Base-by-base conservation (phyloP, 176 grass and related monocot species). In the Phyllostachys edulis region DNA sequence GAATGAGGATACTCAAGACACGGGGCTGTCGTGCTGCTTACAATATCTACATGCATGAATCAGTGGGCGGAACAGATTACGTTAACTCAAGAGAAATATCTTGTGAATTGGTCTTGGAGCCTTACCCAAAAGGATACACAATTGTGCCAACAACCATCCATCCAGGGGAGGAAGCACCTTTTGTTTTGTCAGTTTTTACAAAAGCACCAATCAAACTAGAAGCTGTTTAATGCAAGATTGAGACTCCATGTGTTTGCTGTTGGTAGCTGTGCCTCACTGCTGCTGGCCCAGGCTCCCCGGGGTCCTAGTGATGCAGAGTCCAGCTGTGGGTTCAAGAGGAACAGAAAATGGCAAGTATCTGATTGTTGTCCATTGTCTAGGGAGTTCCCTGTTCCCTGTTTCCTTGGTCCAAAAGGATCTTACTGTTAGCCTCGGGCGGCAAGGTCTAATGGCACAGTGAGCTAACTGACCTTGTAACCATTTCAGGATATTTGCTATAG, bases 1-100 rank as follows among this genome's bases (percentile, higher is more conserved):
- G 96, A 89, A 86, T 96, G 96, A 88, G 96, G 86, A 99, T 99
- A 91, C 93, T 99, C 65, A 99, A 99, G 85, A 99, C 96, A 75
- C 80, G 88, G 62, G 96, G 96, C 46, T 89, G 86, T 13, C 93
- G 93, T 55, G 96, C 96, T 81, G 91, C 96, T 80, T 99, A 96
- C 75, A 99, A 99, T 90, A 99, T 99, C 85, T 99, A 99, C 84
- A 88, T 99, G 87, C 96, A 99, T 87, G 96, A 99, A 86, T 96
- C 93, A 20, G 96, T 89, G 21, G 96, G 96, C 13, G 96, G 96
- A 78, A 96, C 96, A 66, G 96, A 99, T 88, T 99, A 99, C 20
- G 93, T 99, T 12, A 99, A 99, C 61, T 99, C 93, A 20, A 96
- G 96, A 85, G 96, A 99, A 69, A 93, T 99, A 79, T 99, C 96